Conservation (phyloP, 257 asterid species). For the Gentiana dahurica region DNA sequence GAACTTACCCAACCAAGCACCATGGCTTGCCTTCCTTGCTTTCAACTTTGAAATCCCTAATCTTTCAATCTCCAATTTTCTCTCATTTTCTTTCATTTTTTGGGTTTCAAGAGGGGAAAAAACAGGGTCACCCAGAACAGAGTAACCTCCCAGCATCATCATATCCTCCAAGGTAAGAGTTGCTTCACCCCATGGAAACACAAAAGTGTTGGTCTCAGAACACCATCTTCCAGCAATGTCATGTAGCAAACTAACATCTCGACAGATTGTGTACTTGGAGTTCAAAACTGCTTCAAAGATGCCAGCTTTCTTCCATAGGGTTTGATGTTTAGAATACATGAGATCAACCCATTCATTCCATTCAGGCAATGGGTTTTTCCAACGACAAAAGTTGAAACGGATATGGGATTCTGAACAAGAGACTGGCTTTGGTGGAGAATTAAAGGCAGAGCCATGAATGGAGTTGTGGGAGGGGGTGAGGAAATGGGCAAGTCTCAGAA, state of each 20-base stretch:
- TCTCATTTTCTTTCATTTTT: neutral
- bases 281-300: slow-evolving; percentile 21
- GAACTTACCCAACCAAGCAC: slow-evolving; percentile 12
- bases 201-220: slow-evolving; percentile 22
- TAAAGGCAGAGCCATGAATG: slow-evolving; percentile 1
- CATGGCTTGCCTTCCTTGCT: neutral
- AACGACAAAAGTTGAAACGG: slow-evolving; percentile 15
- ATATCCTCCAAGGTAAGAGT: slow-evolving; percentile 35
- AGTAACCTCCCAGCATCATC: slow-evolving; percentile 29
- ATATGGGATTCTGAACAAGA: neutral
- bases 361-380: slow-evolving; percentile 8
- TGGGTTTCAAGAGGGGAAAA: neutral
- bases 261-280: slow-evolving; percentile 5
- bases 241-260: slow-evolving; percentile 14
- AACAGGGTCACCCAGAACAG: slow-evolving; percentile 25
- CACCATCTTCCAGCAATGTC: slow-evolving; percentile 30
- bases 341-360: slow-evolving; percentile 29
- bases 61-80: neutral
- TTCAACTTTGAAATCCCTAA: neutral
- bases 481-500: slow-evolving; percentile 16
- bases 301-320: slow-evolving; percentile 26
- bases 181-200: slow-evolving; percentile 45
- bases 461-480: slow-evolving; percentile 12
- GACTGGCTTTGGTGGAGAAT: slow-evolving; percentile 8
- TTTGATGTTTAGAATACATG: slow-evolving; percentile 6